Evolutionary conservation across 768 basidiomycete species (phyloP).

Genomic region (Rhizopogon vinicolor): DNA sequence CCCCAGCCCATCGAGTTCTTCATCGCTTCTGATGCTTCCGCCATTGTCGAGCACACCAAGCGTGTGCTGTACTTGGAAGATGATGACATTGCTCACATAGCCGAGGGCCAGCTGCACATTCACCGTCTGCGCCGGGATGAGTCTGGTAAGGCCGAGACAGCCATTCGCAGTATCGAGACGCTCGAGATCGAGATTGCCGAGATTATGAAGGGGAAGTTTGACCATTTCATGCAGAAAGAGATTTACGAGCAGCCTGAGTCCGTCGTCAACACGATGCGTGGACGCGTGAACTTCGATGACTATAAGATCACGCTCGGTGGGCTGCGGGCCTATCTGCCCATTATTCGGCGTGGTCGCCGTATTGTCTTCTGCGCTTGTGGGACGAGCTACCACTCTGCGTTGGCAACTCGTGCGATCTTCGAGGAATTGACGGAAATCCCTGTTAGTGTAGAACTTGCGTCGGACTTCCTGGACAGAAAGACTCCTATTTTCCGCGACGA

Average conservation of each 20-base stretch:
- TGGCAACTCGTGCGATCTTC: conserved; percentile 96
- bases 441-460: conserved; percentile 93
- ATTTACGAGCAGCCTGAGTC: conserved; percentile 99
- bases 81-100: conserved; percentile 97
- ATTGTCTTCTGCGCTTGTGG: conserved; percentile 99
- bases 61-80: conserved; percentile 98
- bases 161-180: conserved; percentile 92
- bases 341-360: conserved; percentile 91
- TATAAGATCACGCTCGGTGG: conserved; percentile 92
- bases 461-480: conserved; percentile 97
- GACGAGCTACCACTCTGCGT: conserved; percentile 94
- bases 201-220: conserved; percentile 99
- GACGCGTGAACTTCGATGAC: conserved; percentile 96
- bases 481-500: conserved; percentile 99
- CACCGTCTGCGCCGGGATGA: conserved; percentile 94
- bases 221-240: conserved; percentile 99
- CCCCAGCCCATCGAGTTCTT: conserved; percentile 99
- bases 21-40: conserved; percentile 95
- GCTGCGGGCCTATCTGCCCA: conserved; percentile 89
- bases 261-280: conserved; percentile 99
- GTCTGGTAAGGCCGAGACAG: conserved; percentile 53
- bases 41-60: conserved; percentile 98
- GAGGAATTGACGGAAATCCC: conserved; percentile 99
- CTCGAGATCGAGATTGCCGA: conserved; percentile 99
- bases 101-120: conserved; percentile 96